phyloP scores from a whole-genome alignment of 108 stramenopile genomes.

The Epipyxis sp. region DNA sequence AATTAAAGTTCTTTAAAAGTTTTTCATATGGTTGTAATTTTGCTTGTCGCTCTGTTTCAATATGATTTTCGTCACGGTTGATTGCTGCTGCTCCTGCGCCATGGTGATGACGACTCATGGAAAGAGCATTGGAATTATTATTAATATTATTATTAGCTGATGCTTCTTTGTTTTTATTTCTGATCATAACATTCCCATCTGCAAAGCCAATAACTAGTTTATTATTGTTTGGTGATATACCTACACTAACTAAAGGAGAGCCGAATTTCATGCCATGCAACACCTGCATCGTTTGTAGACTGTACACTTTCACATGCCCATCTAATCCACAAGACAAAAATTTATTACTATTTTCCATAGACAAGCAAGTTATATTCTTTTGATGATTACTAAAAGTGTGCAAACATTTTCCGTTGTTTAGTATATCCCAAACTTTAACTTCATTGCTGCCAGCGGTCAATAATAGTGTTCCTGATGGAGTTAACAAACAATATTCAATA shows the following conservation, averaged over 20 bases:
- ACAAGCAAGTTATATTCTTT: slow-evolving; percentile 44
- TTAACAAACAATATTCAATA: not conserved
- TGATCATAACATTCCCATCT: slow-evolving; percentile 17
- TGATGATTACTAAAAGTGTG: slow-evolving; percentile 36
- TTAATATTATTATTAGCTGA: not conserved
- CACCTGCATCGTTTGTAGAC: slow-evolving; percentile 37
- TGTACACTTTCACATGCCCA: slow-evolving; percentile 39
- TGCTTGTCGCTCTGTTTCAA: slow-evolving; percentile 1
- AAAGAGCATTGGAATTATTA: not conserved
- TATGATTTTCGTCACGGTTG: not conserved
- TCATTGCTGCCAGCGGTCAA: slow-evolving; percentile 30
- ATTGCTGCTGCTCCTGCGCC: slow-evolving; percentile 3
- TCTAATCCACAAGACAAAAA: slow-evolving; percentile 44
- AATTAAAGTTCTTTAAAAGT: slow-evolving; percentile 74
- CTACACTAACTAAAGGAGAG: slow-evolving; percentile 25
- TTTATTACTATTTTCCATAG: slow-evolving; percentile 9
- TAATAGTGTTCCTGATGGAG: slow-evolving; percentile 2
- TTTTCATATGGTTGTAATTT: slow-evolving; percentile 70
- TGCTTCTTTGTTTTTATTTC: slow-evolving; percentile 24
- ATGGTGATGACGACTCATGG: not conserved
- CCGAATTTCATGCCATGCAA: not conserved
- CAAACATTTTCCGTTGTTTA: slow-evolving; percentile 32
- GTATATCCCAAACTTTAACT: slow-evolving; percentile 42
- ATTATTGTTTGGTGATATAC: slow-evolving; percentile 17
- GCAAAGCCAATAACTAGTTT: slow-evolving; percentile 33